Conservation (phyloP, 192 early-diverging fungal species). For the Coemansia sp. region DNA sequence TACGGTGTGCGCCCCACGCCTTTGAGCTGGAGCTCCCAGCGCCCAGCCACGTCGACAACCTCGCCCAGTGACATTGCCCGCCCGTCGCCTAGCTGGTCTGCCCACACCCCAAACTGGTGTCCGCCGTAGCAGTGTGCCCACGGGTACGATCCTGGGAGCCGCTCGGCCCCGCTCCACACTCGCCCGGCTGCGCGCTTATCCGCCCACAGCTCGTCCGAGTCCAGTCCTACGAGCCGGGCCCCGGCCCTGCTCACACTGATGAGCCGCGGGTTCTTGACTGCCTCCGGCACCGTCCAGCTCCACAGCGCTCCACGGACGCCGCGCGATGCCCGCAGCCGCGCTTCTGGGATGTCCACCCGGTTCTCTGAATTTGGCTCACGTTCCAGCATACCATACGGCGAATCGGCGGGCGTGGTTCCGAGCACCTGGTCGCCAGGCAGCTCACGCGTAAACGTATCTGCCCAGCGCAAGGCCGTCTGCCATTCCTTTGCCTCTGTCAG, state of each 20-base stretch:
- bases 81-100: slow-evolving; percentile 81
- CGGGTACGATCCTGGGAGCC: slow-evolving; percentile 48
- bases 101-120: slow-evolving; percentile 65
- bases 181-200: slow-evolving; percentile 17
- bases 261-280: slow-evolving; percentile 8
- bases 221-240: slow-evolving; percentile 14
- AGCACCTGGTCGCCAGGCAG: slow-evolving; percentile 20
- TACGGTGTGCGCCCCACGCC: slow-evolving; percentile 83
- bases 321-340: slow-evolving; percentile 15
- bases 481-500: not conserved
- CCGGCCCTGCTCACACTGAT: slow-evolving; percentile 15
- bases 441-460: slow-evolving; percentile 18
- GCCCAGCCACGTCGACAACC: slow-evolving; percentile 6
- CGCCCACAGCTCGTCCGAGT: not conserved
- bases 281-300: slow-evolving; percentile 26
- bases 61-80: slow-evolving; percentile 77
- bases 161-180: slow-evolving; percentile 39
- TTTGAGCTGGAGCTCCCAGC: slow-evolving; percentile 81
- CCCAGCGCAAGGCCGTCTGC: slow-evolving; percentile 1
- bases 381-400: slow-evolving; percentile 8
- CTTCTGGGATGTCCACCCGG: not conserved
- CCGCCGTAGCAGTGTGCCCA: slow-evolving; percentile 70
- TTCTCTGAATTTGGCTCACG: not conserved
- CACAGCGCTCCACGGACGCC: slow-evolving; percentile 19
- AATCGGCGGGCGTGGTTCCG: too few relatives aligned